Evolutionary conservation across 2,329 filamentous ascomycete genomes (phyloP), one percentile per base, ranked within the genome.

Genomic region (Fusarium dlaminii): DNA sequence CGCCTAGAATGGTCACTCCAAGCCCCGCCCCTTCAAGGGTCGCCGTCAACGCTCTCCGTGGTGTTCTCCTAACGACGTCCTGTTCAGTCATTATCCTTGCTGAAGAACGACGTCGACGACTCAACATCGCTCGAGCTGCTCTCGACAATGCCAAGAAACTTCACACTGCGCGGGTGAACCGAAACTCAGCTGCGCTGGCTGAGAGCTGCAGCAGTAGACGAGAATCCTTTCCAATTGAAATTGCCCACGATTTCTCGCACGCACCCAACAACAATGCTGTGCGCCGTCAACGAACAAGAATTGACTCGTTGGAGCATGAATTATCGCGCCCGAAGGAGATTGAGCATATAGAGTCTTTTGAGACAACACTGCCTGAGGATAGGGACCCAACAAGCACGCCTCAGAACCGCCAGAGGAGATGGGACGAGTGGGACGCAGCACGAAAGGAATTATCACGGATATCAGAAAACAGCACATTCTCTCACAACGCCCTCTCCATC

Each of bases 71-170:
- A 22, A 88, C 88, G 57, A 90, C 88, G 5, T 89, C 88, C 14
- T 90, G 87, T 77, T 89, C 88, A 46, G 83, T 90, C 63, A 84
- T 86, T 56, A 79, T 88, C 32, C 81, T 90, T 63, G 83, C 88
- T 65, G 88, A 90, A 79, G 88, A 90, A 79, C 87, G 87, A 54
- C 85, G 88, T 67, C 86, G 87, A 65, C 86, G 87, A 32, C 86
- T 90, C 69, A 86, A 86, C 62, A 82, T 87, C 49, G 84, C 87
- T 39, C 83, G 83, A 49, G 82, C 86, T 27, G 86, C 87, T 22
- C 83, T 88, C 40, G 83, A 87, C 8, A 90, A 90, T 82, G 87
- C 86, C 29, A 82, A 86, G 62, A 88, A 85, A 64, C 77, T 90
- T 15, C 87, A 85, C 64, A 83, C 83, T 9, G 81, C 79, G 54